Base-by-base conservation (phyloP, 305 asterid genomes). In the Solanum aculeatissimum region DNA sequence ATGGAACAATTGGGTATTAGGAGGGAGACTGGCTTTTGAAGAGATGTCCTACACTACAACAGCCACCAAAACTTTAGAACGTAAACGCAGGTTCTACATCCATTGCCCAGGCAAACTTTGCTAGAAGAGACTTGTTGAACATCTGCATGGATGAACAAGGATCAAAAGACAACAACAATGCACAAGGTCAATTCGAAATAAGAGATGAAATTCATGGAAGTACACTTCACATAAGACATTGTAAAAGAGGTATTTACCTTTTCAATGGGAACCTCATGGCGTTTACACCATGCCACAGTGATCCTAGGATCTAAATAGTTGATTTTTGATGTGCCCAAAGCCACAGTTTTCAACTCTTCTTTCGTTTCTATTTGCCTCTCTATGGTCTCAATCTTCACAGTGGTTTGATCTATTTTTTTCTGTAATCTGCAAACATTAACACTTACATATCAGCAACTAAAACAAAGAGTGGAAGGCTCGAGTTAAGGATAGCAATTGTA, bases 211-310 rank as follows among this genome's bases (percentile, higher is more conserved):
- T 43, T 55, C 40, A 58, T 51, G 32, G 47, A 32, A 9, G 69
- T 21, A 70, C 21, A 40, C 29, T 27, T 2, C 16, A 69, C 51
- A 43, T 0, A 78, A 14, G 49, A 58, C 72, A 13, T 9, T 6
- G 51, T 16, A 3, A 74, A 68, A 35, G 55, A 78, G 53, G 82
- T 42, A 74, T 84, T 45, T 68, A 94, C 99, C 99, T 95, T 97
- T 90, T 97, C 99, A 2, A 97, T 95, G 54, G 99, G 99, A 86
- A 97, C 98, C 88, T 97, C 98, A 6, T 89, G 96, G 86, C 98
- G 98, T 88, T 97, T 97, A 92, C 99, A 97, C 99, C 99, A 97
- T 80, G 98, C 99, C 70, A 97, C 99, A 23, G 99, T 92, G 88
- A 97, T 95, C 90, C 99, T 90, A 35, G 99, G 98, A 89, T 95